Conservation (phyloP, 176 grass and related monocot genomes). For the Oryza coarctata region DNA sequence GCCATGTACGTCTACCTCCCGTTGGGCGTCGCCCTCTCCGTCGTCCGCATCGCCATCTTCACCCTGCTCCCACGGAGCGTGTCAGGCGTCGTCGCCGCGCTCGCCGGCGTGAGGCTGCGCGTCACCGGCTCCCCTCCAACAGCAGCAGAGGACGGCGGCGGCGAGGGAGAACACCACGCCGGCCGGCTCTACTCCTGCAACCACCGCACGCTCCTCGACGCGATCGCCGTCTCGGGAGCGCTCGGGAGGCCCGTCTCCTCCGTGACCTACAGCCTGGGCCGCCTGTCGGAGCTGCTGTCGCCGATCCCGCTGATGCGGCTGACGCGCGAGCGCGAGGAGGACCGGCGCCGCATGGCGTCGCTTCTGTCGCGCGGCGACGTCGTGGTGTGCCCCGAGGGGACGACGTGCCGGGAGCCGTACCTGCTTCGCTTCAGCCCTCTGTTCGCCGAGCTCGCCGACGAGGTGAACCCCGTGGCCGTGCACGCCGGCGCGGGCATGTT, state of each 20-base stretch:
- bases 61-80: slow-evolving; percentile 46
- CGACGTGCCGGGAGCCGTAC: slow-evolving; percentile 67
- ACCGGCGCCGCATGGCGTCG: slow-evolving; percentile 42
- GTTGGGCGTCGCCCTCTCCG: slow-evolving; percentile 38
- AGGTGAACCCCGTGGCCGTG: slow-evolving; percentile 54
- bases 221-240: slow-evolving; percentile 55
- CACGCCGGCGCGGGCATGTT: slow-evolving; percentile 43
- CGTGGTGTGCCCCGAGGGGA: slow-evolving; percentile 67
- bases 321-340: slow-evolving; percentile 45
- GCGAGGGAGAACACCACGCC: background rate
- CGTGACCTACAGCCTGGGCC: slow-evolving; percentile 56
- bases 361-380: slow-evolving; percentile 45
- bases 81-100: slow-evolving; percentile 19
- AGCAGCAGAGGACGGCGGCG: background rate
- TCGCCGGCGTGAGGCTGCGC: slow-evolving; percentile 44
- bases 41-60: slow-evolving; percentile 45
- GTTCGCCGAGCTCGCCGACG: slow-evolving; percentile 53
- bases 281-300: slow-evolving; percentile 52
- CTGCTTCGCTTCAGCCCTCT: slow-evolving; percentile 72
- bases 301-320: slow-evolving; percentile 60
- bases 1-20: slow-evolving; percentile 69
- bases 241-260: slow-evolving; percentile 33
- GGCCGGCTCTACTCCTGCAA: slow-evolving; percentile 62
- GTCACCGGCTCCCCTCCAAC: background rate
- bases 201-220: slow-evolving; percentile 75